Conservation (phyloP, 2,329 filamentous ascomycete genomes). For the Penicillium capsulatum region DNA sequence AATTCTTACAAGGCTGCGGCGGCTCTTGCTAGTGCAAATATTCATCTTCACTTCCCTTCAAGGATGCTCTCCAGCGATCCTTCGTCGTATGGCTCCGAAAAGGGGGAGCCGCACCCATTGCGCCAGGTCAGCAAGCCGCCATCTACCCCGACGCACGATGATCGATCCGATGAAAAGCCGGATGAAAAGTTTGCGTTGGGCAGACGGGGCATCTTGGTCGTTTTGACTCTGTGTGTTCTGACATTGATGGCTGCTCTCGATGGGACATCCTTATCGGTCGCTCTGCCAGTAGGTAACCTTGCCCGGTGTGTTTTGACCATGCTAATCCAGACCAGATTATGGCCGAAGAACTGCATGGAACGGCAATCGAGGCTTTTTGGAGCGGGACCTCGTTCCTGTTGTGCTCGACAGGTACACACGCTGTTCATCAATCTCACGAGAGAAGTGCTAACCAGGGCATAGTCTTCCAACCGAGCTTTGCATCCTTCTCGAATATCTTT, state of each 20-base stretch:
- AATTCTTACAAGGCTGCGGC: no score
- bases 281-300: slow-evolving; percentile 17
- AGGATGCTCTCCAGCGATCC: slow-evolving; percentile 5
- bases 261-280: slow-evolving; percentile 24
- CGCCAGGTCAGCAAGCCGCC: slow-evolving; percentile 5
- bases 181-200: slow-evolving; percentile 20
- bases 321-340: slow-evolving; percentile 27
- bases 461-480: slow-evolving; percentile 51
- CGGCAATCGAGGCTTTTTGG: slow-evolving; percentile 48
- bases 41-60: background rate
- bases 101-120: background rate
- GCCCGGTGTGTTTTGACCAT: no score
- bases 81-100: slow-evolving; percentile 10
- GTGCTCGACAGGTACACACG: slow-evolving; percentile 23
- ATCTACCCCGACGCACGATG: slow-evolving; percentile 1
- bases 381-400: slow-evolving; percentile 50
- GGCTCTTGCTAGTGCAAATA: no score
- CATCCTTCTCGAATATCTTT: slow-evolving; percentile 47
- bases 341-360: slow-evolving; percentile 31
- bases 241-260: slow-evolving; percentile 26
- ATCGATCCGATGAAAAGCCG: background rate
- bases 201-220: slow-evolving; percentile 16
- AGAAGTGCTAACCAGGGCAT: no score
- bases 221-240: slow-evolving; percentile 21
- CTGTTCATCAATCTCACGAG: no score